Evolutionary conservation across 371 early-diverging fungal genomes (phyloP).

Genomic region (Mortierella sp.): DNA sequence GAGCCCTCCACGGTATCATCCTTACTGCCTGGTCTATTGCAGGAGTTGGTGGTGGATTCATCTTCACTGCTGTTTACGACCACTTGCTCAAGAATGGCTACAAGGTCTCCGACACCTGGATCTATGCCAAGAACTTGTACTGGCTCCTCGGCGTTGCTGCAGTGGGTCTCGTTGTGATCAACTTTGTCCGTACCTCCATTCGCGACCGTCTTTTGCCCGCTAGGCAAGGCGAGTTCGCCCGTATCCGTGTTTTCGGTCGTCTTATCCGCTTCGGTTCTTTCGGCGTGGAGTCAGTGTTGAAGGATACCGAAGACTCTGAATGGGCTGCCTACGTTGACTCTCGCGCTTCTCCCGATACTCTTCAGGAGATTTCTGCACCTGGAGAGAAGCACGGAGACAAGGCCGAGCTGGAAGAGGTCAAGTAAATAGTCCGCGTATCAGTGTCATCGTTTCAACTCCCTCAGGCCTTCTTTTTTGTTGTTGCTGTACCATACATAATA

Average conservation of each 20-base stretch:
- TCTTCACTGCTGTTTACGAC: conserved; percentile 70
- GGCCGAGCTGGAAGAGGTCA: conserved; percentile 5
- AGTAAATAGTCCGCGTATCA: neutral
- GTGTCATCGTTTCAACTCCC: neutral
- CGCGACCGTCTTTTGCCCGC: conserved; percentile 50
- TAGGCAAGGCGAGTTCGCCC: conserved; percentile 39
- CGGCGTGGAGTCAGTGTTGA: conserved; percentile 26
- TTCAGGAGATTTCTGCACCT: neutral
- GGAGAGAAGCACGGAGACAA: conserved; percentile 2
- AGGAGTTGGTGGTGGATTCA: conserved; percentile 69
- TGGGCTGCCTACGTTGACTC: conserved; percentile 44
- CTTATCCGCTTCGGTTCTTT: conserved; percentile 40
- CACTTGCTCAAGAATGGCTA: conserved; percentile 23
- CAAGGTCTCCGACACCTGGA: conserved; percentile 18
- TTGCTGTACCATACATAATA: neutral
- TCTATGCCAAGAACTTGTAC: conserved; percentile 43
- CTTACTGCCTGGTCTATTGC: conserved; percentile 74
- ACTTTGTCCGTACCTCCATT: conserved; percentile 40
- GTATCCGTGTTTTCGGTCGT: conserved; percentile 42
- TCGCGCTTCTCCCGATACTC: neutral
- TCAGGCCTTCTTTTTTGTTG: too few relatives aligned
- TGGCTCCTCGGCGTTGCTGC: conserved; percentile 46
- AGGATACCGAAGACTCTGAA: conserved; percentile 42
- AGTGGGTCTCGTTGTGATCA: conserved; percentile 39
- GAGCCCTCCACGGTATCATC: conserved; percentile 67